phyloP scores from a whole-genome alignment of 768 basidiomycete species.

The Artomyces pyxidatus region DNA sequence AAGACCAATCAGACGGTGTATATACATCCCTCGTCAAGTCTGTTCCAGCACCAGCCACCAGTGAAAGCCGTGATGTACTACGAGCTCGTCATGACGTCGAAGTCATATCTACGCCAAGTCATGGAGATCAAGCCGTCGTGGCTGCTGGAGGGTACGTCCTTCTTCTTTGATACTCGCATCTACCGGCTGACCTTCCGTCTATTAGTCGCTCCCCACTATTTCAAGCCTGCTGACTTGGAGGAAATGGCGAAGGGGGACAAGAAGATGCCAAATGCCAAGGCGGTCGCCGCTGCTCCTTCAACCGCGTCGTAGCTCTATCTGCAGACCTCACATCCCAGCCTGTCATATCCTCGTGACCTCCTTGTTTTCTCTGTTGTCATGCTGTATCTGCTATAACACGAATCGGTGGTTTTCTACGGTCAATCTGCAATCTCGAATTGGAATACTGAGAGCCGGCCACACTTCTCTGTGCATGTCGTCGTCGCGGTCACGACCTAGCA shows the following conservation, averaged over 20 bases:
- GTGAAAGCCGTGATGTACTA: constrained; percentile 88
- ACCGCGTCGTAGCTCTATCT: neutral
- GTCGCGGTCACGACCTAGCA: too few relatives aligned
- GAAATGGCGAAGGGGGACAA: constrained; percentile 75
- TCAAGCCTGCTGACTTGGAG: constrained; percentile 79
- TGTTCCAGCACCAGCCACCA: constrained; percentile 95
- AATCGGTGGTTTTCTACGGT: too few relatives aligned
- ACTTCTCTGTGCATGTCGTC: too few relatives aligned
- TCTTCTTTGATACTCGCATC: neutral
- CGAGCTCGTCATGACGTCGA: constrained; percentile 94
- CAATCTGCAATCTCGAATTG: too few relatives aligned
- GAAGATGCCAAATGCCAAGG: constrained; percentile 84
- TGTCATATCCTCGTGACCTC: neutral
- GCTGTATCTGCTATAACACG: too few relatives aligned
- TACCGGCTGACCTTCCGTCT: constrained; percentile 6
- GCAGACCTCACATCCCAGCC: too few relatives aligned
- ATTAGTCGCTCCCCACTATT: constrained; percentile 92
- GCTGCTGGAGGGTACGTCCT: constrained; percentile 74
- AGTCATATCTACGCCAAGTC: constrained; percentile 95
- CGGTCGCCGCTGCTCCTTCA: constrained; percentile 23
- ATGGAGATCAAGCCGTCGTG: constrained; percentile 98
- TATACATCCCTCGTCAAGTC: constrained; percentile 90
- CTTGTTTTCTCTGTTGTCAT: neutral
- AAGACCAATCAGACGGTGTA: constrained; percentile 96
- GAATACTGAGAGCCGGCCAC: too few relatives aligned